These are phyloP conservation scores for Ottelia alismoides DNA, from an alignment of 106 monocot genomes.

Conservation along the genomic window DNA sequence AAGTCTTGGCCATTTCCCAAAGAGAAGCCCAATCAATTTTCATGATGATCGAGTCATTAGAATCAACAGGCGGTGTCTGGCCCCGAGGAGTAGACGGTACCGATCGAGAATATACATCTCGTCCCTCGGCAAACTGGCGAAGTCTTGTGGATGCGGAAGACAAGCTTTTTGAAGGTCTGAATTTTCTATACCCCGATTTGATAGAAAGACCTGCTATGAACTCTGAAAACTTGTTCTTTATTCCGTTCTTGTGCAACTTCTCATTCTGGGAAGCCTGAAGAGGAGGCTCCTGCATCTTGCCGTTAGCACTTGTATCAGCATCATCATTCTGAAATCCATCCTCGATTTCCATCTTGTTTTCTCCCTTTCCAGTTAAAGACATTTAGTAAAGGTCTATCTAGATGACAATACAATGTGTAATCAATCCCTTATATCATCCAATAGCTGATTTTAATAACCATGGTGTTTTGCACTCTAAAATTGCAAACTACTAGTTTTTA, in stretches of 20 bases:
- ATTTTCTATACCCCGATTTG: conserved; percentile 23
- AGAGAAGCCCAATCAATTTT: conserved; percentile 55
- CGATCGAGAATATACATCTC: conserved; percentile 51
- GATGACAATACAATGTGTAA: no score
- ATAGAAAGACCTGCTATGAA: conserved; percentile 7
- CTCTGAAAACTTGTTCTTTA: conserved; percentile 11
- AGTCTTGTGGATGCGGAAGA: conserved; percentile 58
- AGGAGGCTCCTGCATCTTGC: neutral
- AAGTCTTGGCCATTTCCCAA: conserved; percentile 28
- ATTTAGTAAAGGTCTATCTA: neutral
- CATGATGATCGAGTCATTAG: conserved; percentile 20
- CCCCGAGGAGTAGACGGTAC: conserved; percentile 2
- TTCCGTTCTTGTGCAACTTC: conserved; percentile 20
- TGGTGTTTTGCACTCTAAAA: no score
- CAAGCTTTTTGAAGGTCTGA: conserved; percentile 9
- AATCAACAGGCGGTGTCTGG: conserved; percentile 10
- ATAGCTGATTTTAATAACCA: no score
- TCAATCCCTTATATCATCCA: no score
- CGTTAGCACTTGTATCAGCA: neutral
- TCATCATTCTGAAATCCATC: neutral
- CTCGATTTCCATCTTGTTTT: neutral
- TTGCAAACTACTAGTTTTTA: no score
- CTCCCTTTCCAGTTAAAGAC: neutral
- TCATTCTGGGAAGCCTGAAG: conserved; percentile 23
- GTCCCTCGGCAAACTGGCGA: conserved; percentile 41